Evolutionary conservation across 176 grass and related monocot species (phyloP).

Genomic region (Cocos nucifera): DNA sequence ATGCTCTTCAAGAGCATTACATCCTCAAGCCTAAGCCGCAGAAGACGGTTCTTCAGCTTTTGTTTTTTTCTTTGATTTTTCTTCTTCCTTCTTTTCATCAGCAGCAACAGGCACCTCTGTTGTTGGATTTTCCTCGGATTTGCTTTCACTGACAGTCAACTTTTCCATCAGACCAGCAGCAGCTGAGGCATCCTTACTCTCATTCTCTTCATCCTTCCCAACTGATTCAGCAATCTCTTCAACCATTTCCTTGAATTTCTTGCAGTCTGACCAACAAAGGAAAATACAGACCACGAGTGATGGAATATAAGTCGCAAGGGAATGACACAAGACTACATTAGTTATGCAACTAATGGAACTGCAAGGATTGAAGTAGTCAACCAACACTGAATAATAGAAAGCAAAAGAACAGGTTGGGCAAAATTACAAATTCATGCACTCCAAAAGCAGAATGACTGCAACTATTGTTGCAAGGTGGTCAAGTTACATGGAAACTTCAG

Average conservation of each 20-base stretch:
- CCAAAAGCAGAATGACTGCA: too few species aligned
- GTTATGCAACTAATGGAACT: too few species aligned
- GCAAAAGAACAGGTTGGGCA: too few species aligned
- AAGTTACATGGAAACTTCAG: too few species aligned
- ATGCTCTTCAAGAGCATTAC: not conserved
- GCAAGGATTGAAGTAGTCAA: too few species aligned
- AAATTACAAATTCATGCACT: too few species aligned
- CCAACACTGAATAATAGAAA: too few species aligned
- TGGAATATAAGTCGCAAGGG: too few species aligned
- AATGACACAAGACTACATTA: too few species aligned
- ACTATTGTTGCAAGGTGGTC: too few species aligned
- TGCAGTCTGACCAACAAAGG: conserved; percentile 3
- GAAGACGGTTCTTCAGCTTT: not conserved
- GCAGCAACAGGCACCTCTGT: conserved; percentile 9
- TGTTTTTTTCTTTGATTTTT: conserved; percentile 15
- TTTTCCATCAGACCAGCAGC: conserved; percentile 14
- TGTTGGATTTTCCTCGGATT: conserved; percentile 13
- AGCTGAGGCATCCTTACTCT: conserved; percentile 17
- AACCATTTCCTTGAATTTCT: conserved; percentile 23
- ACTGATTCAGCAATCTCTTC: not conserved
- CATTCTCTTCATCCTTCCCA: conserved; percentile 11
- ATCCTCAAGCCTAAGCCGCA: not conserved
- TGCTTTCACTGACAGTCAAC: conserved; percentile 39
- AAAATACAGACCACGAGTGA: not conserved
- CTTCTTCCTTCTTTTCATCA: not conserved